phyloP scores from a whole-genome alignment of 2,329 filamentous ascomycete genomes.

The Alternaria infectoria region DNA sequence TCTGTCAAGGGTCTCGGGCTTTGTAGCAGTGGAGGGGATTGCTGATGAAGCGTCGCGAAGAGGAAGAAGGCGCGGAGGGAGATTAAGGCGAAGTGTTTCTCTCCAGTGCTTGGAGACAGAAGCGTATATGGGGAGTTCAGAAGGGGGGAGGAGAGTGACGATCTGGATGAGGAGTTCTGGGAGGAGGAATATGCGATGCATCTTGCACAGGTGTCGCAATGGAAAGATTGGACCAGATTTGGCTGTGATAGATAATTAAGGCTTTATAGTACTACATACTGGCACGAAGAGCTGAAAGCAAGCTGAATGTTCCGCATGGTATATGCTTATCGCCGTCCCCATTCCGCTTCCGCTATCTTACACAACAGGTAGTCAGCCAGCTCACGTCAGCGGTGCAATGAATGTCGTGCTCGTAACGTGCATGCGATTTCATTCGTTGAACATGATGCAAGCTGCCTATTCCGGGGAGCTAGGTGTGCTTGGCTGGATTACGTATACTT shows the following conservation, averaged over 20 bases:
- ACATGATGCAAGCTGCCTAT: not conserved
- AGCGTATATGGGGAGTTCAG: not conserved
- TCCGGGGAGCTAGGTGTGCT: not conserved
- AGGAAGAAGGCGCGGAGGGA: slow-evolving; percentile 11
- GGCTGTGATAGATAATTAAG: not conserved
- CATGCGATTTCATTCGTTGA: not conserved
- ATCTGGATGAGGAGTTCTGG: slow-evolving; percentile 22
- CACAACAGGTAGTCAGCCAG: not conserved
- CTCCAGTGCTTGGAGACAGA: slow-evolving; percentile 11
- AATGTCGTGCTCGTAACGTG: not conserved
- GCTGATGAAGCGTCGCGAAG: slow-evolving; percentile 3
- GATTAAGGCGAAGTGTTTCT: slow-evolving; percentile 8
- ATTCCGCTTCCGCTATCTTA: not conserved
- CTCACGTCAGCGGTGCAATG: not conserved
- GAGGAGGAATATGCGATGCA: slow-evolving; percentile 21
- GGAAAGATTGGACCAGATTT: not conserved
- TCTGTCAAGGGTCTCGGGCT: not conserved
- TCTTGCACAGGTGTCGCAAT: not conserved
- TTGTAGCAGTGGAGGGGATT: not conserved
- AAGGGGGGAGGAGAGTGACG: slow-evolving; percentile 10
- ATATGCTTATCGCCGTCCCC: not conserved
- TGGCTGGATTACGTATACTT: not conserved
- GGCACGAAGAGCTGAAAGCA: not conserved
- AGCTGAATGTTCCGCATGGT: not conserved
- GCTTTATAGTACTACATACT: not conserved